Base-by-base conservation (phyloP, 2,329 filamentous ascomycete species). In the Penicillium sp. region DNA sequence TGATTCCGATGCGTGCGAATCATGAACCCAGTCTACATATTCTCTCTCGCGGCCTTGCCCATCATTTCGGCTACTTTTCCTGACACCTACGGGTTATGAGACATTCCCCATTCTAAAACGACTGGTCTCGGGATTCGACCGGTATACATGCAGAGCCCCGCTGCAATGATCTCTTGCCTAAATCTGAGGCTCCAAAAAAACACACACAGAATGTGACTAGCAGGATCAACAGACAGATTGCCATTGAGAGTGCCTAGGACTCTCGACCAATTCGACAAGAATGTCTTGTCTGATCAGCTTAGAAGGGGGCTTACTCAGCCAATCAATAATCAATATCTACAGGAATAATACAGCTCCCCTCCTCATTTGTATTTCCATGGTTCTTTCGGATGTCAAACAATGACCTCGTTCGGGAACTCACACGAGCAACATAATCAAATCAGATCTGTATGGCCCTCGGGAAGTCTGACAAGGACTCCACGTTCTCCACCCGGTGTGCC, bases 401-500 rank as follows among this genome's bases (percentile, higher is more conserved):
- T 47, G 6, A 14, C 15, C n/a, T 20, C 14, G 31, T 37, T 23
- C 33, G 20, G 20, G 11, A 40, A 40, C 18, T 11, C 37, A 22
- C 31, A 31, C 18, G 20, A n/a, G 44, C 44, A 27, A 23, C 27
- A 37, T 40, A 49, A 49, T 49, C 33, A 40, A 12, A 25, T 22
- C n/a, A 9, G 46, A 26, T 49, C 22, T 49, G 20, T 49, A 49
- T 40, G 46, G 45, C 29, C 18, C 7, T 23, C 29, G 20, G 9
- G 29, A 4, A 26, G 6, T 6, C 25, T 11, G 44, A 29, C 14
- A 31, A 31, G 23, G 29, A 18, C 29, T 40, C 46, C 46, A 49
- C 46, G 14, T 4, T 43, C 43, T 41, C 45, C 53, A 52, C 33
- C 29, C 35, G 54, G 54, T 52, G 51, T 54, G 48, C 51, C 56